A percentile compares a stretch with the other conserved stretches of the same genome.
phyloP scores from a whole-genome alignment of 2,329 filamentous ascomycete genomes.

The Xylariales sp. region DNA sequence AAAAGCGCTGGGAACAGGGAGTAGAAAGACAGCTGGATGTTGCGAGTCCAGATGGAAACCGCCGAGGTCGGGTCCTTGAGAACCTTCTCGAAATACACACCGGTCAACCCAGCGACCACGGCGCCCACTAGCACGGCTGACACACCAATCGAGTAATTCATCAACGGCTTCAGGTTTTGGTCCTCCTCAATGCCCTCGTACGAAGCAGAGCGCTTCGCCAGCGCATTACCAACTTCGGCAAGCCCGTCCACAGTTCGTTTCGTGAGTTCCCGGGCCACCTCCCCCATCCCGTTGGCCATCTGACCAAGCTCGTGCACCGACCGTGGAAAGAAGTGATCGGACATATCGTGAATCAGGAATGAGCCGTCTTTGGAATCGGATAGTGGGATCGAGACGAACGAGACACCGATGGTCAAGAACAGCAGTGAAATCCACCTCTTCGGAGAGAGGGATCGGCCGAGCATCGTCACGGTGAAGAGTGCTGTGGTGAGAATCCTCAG shows the following conservation, averaged over 20 bases:
- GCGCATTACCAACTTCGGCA: conserved; percentile 27
- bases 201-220: conserved; percentile 73
- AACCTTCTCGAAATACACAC: conserved; percentile 87
- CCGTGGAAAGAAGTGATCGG: conserved; percentile 68
- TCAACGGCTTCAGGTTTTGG: conserved; percentile 44
- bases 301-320: conserved; percentile 74
- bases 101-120: conserved; percentile 75
- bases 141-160: conserved; percentile 79
- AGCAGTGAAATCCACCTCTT: conserved; percentile 79
- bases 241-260: conserved; percentile 38
- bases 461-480: conserved; percentile 75
- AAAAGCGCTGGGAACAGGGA: conserved; percentile 86
- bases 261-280: conserved; percentile 47
- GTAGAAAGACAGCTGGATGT: conserved; percentile 92
- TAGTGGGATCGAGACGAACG: conserved; percentile 76
- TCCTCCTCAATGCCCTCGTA: conserved; percentile 82
- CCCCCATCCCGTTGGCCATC: conserved; percentile 46
- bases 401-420: conserved; percentile 76
- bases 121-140: conserved; percentile 75
- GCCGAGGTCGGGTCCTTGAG: conserved; percentile 76
- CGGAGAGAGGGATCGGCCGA: conserved; percentile 64
- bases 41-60: conserved; percentile 86
- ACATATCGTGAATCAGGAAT: conserved; percentile 58
- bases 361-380: conserved; percentile 50
- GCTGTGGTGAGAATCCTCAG: conserved; percentile 91